Percentiles rank a stretch among this genome's conserved stretches.
phyloP scores from a whole-genome alignment of 805 yeast genomes.

The Kregervanrija pseudodelftensis region DNA sequence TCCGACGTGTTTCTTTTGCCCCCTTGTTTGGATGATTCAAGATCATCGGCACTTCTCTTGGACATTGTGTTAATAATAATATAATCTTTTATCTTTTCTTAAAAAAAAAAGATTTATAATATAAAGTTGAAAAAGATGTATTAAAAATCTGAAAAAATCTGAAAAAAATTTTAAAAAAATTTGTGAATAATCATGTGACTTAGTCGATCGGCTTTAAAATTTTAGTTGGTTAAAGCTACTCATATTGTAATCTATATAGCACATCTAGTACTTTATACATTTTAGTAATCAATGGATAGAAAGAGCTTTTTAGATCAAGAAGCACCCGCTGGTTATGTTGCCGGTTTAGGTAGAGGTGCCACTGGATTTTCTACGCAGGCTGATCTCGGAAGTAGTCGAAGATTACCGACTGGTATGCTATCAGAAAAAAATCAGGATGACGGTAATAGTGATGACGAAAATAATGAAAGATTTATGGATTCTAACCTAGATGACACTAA shows the following conservation, averaged over 20 bases:
- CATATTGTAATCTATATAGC: too few species aligned
- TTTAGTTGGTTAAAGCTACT: too few species aligned
- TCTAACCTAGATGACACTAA: conserved; percentile 5
- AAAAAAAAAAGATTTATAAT: too few species aligned
- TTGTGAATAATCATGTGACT: background rate
- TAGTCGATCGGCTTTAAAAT: too few species aligned
- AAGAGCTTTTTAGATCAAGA: conserved; percentile 70
- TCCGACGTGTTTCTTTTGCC: conserved; percentile 12
- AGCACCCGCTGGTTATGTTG: conserved; percentile 84
- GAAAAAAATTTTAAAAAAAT: background rate
- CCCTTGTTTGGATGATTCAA: conserved; percentile 9
- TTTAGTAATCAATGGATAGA: conserved; percentile 34
- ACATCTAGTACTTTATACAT: too few species aligned
- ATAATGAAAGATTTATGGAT: conserved; percentile 20
- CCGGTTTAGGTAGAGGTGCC: conserved; percentile 95
- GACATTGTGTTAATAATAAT: conserved; percentile 19
- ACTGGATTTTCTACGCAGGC: conserved; percentile 86
- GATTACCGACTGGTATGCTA: conserved; percentile 22
- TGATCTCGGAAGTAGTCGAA: conserved; percentile 51
- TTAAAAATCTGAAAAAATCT: conserved; percentile 1
- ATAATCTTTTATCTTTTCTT: too few species aligned
- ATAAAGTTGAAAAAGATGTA: background rate
- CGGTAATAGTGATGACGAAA: conserved; percentile 26
- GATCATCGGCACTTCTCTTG: conserved; percentile 27
- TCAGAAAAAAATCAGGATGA: conserved; percentile 7